phyloP scores from a whole-genome alignment of 1,284 basidiomycete species.

The Trametes sp. region DNA sequence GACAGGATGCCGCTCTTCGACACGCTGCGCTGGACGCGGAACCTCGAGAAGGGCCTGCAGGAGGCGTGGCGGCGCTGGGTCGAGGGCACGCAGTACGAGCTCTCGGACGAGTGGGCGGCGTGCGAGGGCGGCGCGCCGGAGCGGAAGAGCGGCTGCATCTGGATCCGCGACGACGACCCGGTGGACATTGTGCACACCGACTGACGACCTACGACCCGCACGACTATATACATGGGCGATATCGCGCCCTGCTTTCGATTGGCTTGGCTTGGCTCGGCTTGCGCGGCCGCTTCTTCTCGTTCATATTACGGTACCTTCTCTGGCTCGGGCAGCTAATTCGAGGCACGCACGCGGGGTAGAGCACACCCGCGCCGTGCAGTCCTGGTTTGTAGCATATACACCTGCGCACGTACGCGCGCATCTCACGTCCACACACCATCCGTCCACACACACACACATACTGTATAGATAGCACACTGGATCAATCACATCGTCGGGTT shows the following conservation, averaged over 20 bases:
- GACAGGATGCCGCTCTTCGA: slow-evolving; percentile 63
- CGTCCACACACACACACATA: slow-evolving; percentile 3
- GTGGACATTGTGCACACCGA: slow-evolving; percentile 27
- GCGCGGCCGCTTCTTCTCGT: background rate
- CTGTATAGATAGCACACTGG: slow-evolving; percentile 24
- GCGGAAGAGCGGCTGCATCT: slow-evolving; percentile 49
- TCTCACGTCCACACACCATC: background rate
- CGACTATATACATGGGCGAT: background rate
- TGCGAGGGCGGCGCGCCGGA: slow-evolving; percentile 39
- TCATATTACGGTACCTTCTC: slow-evolving; percentile 3
- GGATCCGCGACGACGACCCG: slow-evolving; percentile 49
- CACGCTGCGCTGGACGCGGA: slow-evolving; percentile 59
- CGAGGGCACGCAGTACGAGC: slow-evolving; percentile 54
- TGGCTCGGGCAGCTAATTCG: slow-evolving; percentile 2
- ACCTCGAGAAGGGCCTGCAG: slow-evolving; percentile 58
- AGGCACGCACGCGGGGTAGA: slow-evolving; percentile 3
- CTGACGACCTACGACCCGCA: slow-evolving; percentile 1
- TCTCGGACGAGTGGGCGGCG: slow-evolving; percentile 47
- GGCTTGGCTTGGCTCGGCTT: background rate
- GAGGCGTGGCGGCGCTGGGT: slow-evolving; percentile 68
- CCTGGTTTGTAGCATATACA: slow-evolving; percentile 13
- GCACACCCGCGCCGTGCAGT: background rate
- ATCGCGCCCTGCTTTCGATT: too few species aligned
- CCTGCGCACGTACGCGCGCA: background rate
- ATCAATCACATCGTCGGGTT: slow-evolving; percentile 2